Conservation (phyloP, 768 basidiomycete genomes). For the Tylopilus subfusipes region DNA sequence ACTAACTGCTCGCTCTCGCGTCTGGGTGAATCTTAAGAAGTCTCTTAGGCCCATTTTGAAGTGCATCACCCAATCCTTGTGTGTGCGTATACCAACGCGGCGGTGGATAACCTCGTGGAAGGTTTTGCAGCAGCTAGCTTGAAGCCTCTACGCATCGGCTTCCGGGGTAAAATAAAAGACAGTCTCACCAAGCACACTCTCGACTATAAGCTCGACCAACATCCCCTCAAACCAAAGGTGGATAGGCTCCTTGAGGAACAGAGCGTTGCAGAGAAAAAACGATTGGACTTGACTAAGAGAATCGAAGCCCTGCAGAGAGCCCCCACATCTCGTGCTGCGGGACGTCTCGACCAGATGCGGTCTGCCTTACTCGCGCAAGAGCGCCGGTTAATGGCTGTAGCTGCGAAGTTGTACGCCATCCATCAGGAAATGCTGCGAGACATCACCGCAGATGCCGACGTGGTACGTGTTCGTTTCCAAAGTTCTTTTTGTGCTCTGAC, state of each 20-base stretch:
- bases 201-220: slow-evolving; percentile 58
- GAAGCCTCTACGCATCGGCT: slow-evolving; percentile 75
- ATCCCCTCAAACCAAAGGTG: slow-evolving; percentile 50
- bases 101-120: slow-evolving; percentile 87
- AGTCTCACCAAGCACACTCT: slow-evolving; percentile 58
- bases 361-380: slow-evolving; percentile 24
- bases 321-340: slow-evolving; percentile 12
- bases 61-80: slow-evolving; percentile 82
- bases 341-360: slow-evolving; percentile 31
- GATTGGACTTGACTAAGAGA: slow-evolving; percentile 25
- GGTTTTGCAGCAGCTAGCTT: slow-evolving; percentile 60
- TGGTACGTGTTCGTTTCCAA: slow-evolving; percentile 46
- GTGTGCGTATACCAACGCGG: slow-evolving; percentile 93
- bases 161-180: slow-evolving; percentile 53
- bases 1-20: neutral
- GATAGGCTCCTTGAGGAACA: slow-evolving; percentile 41
- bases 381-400: slow-evolving; percentile 32
- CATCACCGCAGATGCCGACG: slow-evolving; percentile 63
- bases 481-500: slow-evolving; percentile 4
- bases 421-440: slow-evolving; percentile 64
- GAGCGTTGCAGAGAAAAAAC: slow-evolving; percentile 26
- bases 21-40: neutral
- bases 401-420: slow-evolving; percentile 48
- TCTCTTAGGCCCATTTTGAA: slow-evolving; percentile 65
- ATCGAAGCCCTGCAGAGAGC: slow-evolving; percentile 19